These are phyloP conservation scores for Chrysoporthe austroafricana DNA, from an alignment of 2,329 filamentous ascomycete genomes.

Conservation along the genomic window DNA sequence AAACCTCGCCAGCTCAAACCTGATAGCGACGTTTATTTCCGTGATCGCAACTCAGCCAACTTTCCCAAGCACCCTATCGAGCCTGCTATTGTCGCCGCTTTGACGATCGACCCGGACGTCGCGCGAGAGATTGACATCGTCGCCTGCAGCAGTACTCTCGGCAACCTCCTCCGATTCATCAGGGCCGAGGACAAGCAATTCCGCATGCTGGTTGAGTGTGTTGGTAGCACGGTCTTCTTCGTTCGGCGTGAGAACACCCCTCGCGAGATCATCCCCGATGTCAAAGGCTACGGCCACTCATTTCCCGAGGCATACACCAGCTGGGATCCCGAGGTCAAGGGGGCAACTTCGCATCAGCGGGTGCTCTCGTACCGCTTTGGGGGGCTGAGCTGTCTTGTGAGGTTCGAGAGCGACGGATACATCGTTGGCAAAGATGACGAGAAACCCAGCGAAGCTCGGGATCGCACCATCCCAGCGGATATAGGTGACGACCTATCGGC, in stretches of 20 bases:
- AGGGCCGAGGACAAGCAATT: conserved; percentile 52
- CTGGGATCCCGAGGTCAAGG: conserved; percentile 58
- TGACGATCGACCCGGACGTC: conserved; percentile 43
- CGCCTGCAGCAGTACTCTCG: conserved; percentile 63
- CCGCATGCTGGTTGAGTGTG: conserved; percentile 59
- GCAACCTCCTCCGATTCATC: conserved; percentile 63
- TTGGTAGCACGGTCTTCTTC: conserved; percentile 64
- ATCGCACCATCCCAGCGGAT: background rate
- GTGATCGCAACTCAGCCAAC: conserved; percentile 57
- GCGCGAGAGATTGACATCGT: conserved; percentile 55
- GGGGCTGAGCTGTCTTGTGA: conserved; percentile 53
- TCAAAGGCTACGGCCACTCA: conserved; percentile 66
- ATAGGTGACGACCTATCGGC: conserved; percentile 5
- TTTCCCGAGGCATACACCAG: conserved; percentile 70
- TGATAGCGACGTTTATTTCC: conserved; percentile 55
- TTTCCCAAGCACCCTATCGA: conserved; percentile 56
- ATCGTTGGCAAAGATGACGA: conserved; percentile 25
- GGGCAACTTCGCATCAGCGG: conserved; percentile 65
- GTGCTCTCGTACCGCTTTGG: conserved; percentile 63
- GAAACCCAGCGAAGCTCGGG: background rate
- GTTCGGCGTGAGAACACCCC: conserved; percentile 65
- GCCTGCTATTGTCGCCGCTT: conserved; percentile 46
- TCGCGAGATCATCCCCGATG: conserved; percentile 55
- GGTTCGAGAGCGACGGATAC: conserved; percentile 65
- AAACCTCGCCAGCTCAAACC: conserved; percentile 40